Percentiles rank a stretch among this genome's conserved stretches.
phyloP scores from a whole-genome alignment of 2,329 filamentous ascomycete species.

The Biscogniauxia mediterranea region DNA sequence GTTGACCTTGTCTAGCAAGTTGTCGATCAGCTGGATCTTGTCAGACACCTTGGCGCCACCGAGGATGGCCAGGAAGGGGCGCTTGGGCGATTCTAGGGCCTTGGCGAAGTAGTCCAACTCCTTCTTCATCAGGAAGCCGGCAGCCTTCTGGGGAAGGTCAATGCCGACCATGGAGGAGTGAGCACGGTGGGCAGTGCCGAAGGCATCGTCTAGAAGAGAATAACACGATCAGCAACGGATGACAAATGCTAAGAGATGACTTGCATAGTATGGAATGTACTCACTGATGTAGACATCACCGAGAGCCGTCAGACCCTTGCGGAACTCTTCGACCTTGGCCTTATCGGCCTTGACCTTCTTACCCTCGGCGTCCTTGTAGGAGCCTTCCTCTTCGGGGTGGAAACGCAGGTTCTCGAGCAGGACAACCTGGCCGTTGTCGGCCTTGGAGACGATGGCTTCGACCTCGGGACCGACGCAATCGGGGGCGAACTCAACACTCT shows the following conservation, averaged over 20 bases:
- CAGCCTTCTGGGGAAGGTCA: constrained; percentile 92
- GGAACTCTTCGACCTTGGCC: constrained; percentile 86
- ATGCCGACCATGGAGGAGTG: constrained; percentile 99
- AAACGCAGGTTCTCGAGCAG: constrained; percentile 98
- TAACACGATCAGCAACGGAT: constrained; percentile 6
- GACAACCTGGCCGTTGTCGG: constrained; percentile 77
- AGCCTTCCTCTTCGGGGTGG: constrained; percentile 97
- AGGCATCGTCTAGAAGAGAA: constrained; percentile 75
- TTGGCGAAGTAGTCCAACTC: constrained; percentile 99
- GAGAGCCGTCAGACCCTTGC: constrained; percentile 89
- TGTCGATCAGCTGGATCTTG: constrained; percentile 99
- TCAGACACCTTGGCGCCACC: constrained; percentile 98
- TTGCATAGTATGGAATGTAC: constrained; percentile 34
- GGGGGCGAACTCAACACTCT: constrained; percentile 81
- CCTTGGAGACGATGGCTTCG: constrained; percentile 84
- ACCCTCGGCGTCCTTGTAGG: constrained; percentile 86
- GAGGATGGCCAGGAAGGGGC: constrained; percentile 97
- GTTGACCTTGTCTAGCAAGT: constrained; percentile 97
- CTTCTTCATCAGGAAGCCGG: constrained; percentile 99
- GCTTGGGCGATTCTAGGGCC: constrained; percentile 87
- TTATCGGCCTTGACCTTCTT: constrained; percentile 99
- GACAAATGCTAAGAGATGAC: not conserved
- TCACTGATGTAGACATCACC: constrained; percentile 95
- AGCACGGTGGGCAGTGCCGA: constrained; percentile 95
- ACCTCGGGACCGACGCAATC: constrained; percentile 89